Percentiles rank a stretch among this genome's conserved stretches.
Evolutionary conservation across 306 rosid genomes (phyloP).

Genomic region (Pterocarpus santalinus): DNA sequence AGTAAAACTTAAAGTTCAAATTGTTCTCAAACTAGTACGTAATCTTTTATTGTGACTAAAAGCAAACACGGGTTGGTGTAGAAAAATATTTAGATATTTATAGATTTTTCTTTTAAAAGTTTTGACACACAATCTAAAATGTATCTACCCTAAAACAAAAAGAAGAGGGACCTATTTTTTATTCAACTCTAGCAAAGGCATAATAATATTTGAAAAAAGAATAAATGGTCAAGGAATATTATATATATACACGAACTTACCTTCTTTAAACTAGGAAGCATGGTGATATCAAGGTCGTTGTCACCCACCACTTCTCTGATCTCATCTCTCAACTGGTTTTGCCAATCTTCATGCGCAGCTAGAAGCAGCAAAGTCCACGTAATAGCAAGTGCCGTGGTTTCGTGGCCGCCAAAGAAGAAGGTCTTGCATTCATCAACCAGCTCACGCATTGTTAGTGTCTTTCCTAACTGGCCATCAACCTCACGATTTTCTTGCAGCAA

Average conservation of each 20-base stretch:
- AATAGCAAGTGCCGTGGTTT: constrained; percentile 89
- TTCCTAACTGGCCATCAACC: constrained; percentile 45
- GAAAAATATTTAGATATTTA: not conserved
- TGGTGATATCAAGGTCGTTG: constrained; percentile 52
- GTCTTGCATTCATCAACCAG: constrained; percentile 90
- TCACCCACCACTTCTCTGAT: constrained; percentile 71
- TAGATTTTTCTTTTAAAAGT: too few species aligned
- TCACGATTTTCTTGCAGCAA: constrained; percentile 59
- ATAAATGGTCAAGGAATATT: not conserved
- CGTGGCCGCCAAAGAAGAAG: constrained; percentile 92
- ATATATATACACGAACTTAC: constrained; percentile 43
- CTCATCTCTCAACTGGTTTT: constrained; percentile 74
- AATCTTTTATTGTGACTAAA: not conserved
- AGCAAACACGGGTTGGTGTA: not conserved
- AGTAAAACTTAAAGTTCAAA: not conserved
- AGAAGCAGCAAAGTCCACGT: constrained; percentile 86
- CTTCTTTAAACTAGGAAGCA: constrained; percentile 72
- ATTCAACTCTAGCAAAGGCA: too few species aligned
- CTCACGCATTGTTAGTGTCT: constrained; percentile 58
- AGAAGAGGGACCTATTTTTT: too few species aligned
- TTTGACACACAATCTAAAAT: too few species aligned
- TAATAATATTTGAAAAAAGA: too few species aligned
- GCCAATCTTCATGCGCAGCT: constrained; percentile 80
- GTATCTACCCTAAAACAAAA: too few species aligned
- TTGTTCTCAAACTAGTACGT: not conserved